phyloP scores from a whole-genome alignment of 495 filamentous ascomycete species.

The Xylaria curta region DNA sequence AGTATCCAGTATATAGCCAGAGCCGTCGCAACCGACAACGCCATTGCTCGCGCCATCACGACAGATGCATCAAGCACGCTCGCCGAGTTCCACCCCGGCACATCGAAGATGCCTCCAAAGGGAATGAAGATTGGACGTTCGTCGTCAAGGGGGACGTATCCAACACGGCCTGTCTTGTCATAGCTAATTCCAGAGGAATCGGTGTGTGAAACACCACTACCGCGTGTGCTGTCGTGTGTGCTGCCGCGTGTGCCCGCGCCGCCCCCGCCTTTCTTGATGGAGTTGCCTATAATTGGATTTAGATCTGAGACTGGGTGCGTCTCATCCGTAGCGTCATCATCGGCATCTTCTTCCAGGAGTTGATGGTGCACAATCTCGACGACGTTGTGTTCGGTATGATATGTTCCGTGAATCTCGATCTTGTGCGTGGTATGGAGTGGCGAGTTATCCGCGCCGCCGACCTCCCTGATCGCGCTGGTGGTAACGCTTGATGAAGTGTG shows the following conservation, averaged over 20 bases:
- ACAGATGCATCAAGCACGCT: neutral
- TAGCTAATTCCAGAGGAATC: neutral
- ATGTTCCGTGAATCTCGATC: neutral
- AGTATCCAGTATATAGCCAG: neutral
- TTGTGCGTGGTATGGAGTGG: neutral
- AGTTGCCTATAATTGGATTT: no score
- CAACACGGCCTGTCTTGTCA: neutral
- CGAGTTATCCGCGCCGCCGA: neutral
- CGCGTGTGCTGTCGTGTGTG: neutral
- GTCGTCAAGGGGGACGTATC: neutral
- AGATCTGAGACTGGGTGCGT: neutral
- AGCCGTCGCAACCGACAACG: neutral
- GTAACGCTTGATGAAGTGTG: neutral
- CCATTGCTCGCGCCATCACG: neutral
- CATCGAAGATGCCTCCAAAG: neutral
- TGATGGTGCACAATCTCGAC: neutral
- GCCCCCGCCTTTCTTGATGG: conserved; percentile 9
- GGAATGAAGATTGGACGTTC: neutral
- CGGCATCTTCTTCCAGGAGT: neutral
- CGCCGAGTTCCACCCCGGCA: neutral
- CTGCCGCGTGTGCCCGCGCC: neutral
- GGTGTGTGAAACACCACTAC: neutral
- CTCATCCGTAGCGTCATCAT: neutral
- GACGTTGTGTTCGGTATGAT: neutral
- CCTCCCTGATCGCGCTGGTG: neutral